Base-by-base conservation (phyloP, 2,329 filamentous ascomycete species). In the Trichoderma citrinoviride region DNA sequence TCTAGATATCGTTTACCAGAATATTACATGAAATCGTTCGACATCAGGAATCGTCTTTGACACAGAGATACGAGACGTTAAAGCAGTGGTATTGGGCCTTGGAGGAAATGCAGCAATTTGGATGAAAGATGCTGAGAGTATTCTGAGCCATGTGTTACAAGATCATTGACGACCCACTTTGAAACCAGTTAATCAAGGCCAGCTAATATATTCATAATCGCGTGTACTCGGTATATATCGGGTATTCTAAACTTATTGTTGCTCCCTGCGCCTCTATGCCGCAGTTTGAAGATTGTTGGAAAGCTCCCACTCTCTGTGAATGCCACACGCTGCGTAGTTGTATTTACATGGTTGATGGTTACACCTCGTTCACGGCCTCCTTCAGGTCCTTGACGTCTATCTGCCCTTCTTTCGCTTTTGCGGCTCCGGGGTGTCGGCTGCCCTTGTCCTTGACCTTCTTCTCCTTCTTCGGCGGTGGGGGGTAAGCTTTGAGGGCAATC, bases 391-490 rank as follows among this genome's bases (percentile, higher is more conserved):
- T 62, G 49, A 62, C 60, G 8, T 62, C 40, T 33, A 62, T 62
- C 23, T 27, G 41, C 40, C 43, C 60, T 7, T 53, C 58, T 33
- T 47, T 58, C 3, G 23, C 14, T 7, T 62, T 62, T 23, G 44
- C 43, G n/a, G 21, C 56, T 65, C 84, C 85, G 0, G 87, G 89
- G 73, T 88, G 84, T 66, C 85, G 82, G 1, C 85, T 84, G 1
- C 91, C 90, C 78, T 89, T 88, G 71, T 93, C 87, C 83, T 93
- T 95, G 67, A 82, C 81, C 79, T 91, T 91, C 82, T 90, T 90
- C 71, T 85, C 87, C 78, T 92, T 90, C 80, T 92, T 88, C 70
- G 86, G 70, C 0, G 76, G 75, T 1, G 86, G 86, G 19, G 95
- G 95, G 83, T 98, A 99, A 33, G 93, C 95, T 75, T 90, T 88